These are phyloP conservation scores for Malus sylvestris DNA, from an alignment of 306 rosid genomes.

Conservation along the genomic window DNA sequence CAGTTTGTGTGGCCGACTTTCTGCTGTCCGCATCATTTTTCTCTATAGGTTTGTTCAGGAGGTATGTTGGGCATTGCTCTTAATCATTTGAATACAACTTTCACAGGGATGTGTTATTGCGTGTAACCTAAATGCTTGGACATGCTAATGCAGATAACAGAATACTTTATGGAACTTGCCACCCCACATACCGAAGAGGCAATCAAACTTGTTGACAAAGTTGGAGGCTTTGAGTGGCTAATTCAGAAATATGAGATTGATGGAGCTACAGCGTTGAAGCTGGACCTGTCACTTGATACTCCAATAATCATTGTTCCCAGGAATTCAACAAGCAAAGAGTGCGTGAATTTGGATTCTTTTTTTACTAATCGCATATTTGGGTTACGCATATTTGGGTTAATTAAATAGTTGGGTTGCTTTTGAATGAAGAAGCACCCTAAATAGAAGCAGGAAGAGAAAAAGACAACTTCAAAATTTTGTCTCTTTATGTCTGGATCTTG, in stretches of 20 bases:
- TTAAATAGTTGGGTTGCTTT: not conserved
- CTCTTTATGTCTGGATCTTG: constrained; percentile 5
- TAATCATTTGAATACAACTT: not conserved
- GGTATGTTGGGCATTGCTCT: constrained; percentile 41
- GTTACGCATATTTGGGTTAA: not conserved
- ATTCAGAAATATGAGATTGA: constrained; percentile 93
- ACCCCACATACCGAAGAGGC: constrained; percentile 87
- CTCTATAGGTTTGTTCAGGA: constrained; percentile 95
- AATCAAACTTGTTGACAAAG: constrained; percentile 90
- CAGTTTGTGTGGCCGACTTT: constrained; percentile 80
- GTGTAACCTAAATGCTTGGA: not conserved
- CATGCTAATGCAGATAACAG: constrained; percentile 55
- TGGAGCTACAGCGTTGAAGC: constrained; percentile 83
- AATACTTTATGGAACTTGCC: constrained; percentile 92
- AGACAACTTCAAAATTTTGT: not conserved
- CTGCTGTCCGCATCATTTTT: constrained; percentile 95
- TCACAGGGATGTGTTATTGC: not conserved
- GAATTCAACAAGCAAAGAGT: constrained; percentile 90
- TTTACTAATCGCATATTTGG: not conserved
- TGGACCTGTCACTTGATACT: constrained; percentile 94
- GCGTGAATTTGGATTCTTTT: constrained; percentile 27
- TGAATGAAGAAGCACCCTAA: not conserved
- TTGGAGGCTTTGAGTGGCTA: constrained; percentile 96
- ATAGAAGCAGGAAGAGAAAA: too few species aligned
- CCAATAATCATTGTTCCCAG: constrained; percentile 85